Conservation (phyloP, 106 monocot genomes). For the Apostasia shenzhenica region DNA sequence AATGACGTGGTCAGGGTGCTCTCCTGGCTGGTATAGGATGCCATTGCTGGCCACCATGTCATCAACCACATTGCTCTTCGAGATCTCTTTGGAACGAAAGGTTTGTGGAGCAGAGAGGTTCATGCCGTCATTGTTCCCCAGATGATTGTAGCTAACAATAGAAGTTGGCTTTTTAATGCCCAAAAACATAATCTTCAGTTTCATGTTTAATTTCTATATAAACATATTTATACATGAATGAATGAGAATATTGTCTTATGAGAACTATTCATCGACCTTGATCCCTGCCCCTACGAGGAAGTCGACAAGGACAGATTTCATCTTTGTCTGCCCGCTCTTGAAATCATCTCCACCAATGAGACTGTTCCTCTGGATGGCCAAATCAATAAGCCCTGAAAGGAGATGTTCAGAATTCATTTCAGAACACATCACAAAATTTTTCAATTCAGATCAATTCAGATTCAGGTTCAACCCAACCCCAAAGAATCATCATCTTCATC, state of each 20-base stretch:
- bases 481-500: no score
- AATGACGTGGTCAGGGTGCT: conserved; percentile 95
- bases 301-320: conserved; percentile 97
- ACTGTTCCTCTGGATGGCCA: conserved; percentile 79
- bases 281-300: conserved; percentile 98
- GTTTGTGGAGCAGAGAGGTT: conserved; percentile 97
- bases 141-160: conserved; percentile 98
- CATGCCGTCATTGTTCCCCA: conserved; percentile 98
- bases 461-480: no score
- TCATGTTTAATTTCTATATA: no score
- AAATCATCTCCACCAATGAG: conserved; percentile 97
- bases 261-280: conserved; percentile 41
- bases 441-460: no score
- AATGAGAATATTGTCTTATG: no score
- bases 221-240: no score
- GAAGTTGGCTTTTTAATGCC: conserved; percentile 60
- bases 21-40: conserved; percentile 92
- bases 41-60: conserved; percentile 96
- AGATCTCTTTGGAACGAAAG: conserved; percentile 95
- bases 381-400: conserved; percentile 70
- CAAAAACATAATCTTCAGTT: neutral
- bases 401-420: neutral
- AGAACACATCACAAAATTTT: no score
- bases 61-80: conserved; percentile 97
- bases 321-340: conserved; percentile 99